Evolutionary conservation across 2,329 filamentous ascomycete genomes (phyloP), one percentile per base, ranked within the genome.

Genomic region (Corynespora cassiicola): DNA sequence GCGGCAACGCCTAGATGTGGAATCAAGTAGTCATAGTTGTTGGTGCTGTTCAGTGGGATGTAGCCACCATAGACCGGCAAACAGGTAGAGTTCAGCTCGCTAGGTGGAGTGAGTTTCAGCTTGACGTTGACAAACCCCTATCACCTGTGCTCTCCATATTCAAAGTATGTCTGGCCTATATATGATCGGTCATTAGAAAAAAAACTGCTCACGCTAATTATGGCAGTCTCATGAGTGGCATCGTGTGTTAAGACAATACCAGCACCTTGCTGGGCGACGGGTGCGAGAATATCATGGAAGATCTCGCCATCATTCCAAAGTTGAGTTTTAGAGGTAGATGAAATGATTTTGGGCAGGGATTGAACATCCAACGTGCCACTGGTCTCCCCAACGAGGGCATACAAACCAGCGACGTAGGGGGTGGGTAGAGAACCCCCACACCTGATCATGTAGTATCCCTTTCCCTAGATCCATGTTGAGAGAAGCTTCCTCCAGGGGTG

Each of bases 61-160:
- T 39, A 58, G 33, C 56, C 56, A 11, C 48, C 50, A 42, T 59
- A 58, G 5, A 59, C 44, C 7, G 56, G 52, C 6, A 58, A 36
- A 5, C 50, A 31, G 5, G 47, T 50, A 5, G 41, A 41, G 25
- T 58, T 52, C 33, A 55, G 30, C 16, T 45, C 39, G n/a, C 50
- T 27, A 12, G 54, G 53, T 3, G 56, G 56, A 11, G 53, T 51
- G 32, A 45, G 45, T 17, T 46, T 47, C 29, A 45, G 39, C 7
- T 49, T 50, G 25, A 47, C 31, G 16, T 37, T 35, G 7, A 46
- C 44, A 11, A 50, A 39, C 37, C 36, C 15, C 28, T 21, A 8
- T 29, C 27, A n/a, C 48, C 50, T 6, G 45, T 52, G 31, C 55
- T 58, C 4, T 37, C 20, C 12, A 58, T 32, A 19, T 28, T 49